Conservation (phyloP, 306 rosid genomes). For the Dryas octopetala region DNA sequence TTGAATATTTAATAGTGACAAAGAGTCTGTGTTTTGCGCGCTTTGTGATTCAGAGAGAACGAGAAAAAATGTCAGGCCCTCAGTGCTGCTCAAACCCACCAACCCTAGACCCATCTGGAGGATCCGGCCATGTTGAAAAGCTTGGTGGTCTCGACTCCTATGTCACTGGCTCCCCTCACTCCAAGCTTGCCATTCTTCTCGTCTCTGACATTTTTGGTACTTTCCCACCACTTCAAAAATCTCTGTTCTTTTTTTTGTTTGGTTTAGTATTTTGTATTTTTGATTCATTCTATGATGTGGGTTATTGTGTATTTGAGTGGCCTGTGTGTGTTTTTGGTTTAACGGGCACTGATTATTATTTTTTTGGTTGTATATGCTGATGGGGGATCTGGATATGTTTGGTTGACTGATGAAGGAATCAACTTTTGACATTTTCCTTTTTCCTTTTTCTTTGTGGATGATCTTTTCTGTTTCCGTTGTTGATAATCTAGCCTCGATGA, state of each 20-base stretch:
- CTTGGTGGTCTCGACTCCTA: slow-evolving; percentile 42
- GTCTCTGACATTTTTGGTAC: slow-evolving; percentile 53
- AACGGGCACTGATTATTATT: neutral
- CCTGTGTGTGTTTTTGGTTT: neutral
- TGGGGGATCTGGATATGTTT: neutral
- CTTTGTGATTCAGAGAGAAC: neutral
- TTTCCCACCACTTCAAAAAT: neutral
- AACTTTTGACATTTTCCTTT: neutral
- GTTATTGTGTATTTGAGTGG: neutral
- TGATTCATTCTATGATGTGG: neutral
- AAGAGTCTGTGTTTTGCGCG: neutral
- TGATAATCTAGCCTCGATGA: no score
- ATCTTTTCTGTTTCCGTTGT: no score
- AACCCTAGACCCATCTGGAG: slow-evolving; percentile 40
- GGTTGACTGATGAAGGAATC: neutral
- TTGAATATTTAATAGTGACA: no score
- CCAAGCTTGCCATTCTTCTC: slow-evolving; percentile 54
- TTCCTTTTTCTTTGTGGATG: neutral
- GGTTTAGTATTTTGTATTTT: neutral
- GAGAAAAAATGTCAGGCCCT: slow-evolving; percentile 50
- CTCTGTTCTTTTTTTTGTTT: neutral
- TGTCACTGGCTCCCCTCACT: slow-evolving; percentile 48
- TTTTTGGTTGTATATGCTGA: neutral
- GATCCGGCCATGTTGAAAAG: slow-evolving; percentile 54
- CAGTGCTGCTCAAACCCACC: slow-evolving; percentile 73